These are phyloP conservation scores for Breynia disticha DNA, from an alignment of 441 rosid species.

Conservation along the genomic window DNA sequence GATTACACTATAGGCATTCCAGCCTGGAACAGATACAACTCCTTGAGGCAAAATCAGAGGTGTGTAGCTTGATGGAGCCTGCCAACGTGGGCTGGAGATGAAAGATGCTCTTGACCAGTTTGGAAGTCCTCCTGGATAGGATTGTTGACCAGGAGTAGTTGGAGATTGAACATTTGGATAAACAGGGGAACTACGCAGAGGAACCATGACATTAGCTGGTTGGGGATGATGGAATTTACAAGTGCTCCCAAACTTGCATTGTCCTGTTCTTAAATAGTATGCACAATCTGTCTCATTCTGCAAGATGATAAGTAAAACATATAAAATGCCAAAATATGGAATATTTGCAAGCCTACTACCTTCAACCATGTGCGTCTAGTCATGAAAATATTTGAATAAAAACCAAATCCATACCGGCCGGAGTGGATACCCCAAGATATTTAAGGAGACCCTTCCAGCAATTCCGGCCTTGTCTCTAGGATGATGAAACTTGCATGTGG, in stretches of 20 bases:
- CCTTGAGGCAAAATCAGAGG: constrained; percentile 89
- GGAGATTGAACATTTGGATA: constrained; percentile 74
- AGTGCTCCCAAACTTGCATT: constrained; percentile 88
- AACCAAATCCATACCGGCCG: constrained; percentile 52
- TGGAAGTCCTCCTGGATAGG: constrained; percentile 60
- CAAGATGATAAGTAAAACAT: constrained; percentile 6
- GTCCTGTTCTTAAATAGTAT: constrained; percentile 93
- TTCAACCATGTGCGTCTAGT: background rate
- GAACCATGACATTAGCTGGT: constrained; percentile 76
- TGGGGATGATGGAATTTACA: constrained; percentile 99
- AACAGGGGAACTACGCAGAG: constrained; percentile 35
- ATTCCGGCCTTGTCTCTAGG: constrained; percentile 96
- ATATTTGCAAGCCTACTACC: background rate
- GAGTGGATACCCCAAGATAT: constrained; percentile 87
- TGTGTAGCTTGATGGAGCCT: constrained; percentile 80
- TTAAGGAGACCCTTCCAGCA: constrained; percentile 83
- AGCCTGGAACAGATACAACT: constrained; percentile 82
- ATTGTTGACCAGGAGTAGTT: constrained; percentile 63
- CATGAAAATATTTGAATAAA: background rate
- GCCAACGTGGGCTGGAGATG: constrained; percentile 95
- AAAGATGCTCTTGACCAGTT: constrained; percentile 91
- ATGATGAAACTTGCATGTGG: constrained; percentile 99
- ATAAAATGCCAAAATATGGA: background rate
- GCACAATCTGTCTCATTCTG: constrained; percentile 90
- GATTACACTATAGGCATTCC: constrained; percentile 90